These are phyloP conservation scores for Scedosporium minutisporum DNA, from an alignment of 2,329 filamentous ascomycete genomes.

Conservation along the genomic window DNA sequence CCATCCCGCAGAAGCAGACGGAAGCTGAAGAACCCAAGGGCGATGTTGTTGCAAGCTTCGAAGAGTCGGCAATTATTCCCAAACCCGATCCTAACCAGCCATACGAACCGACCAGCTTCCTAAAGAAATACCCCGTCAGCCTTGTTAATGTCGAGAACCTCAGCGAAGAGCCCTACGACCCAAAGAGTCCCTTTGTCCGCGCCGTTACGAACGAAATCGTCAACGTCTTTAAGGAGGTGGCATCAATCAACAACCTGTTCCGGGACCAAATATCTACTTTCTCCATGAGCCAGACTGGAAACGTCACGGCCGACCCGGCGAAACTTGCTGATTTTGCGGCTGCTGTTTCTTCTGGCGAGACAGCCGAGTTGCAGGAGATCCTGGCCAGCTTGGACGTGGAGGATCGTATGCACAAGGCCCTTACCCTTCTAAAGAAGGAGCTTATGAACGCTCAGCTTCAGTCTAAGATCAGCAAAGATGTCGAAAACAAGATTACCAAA, in stretches of 20 bases:
- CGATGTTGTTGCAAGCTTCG: slow-evolving; percentile 94
- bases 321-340: slow-evolving; percentile 96
- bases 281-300: slow-evolving; percentile 88
- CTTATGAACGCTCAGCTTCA: slow-evolving; percentile 96
- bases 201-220: slow-evolving; percentile 96
- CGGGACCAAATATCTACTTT: slow-evolving; percentile 96
- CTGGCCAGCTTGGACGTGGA: slow-evolving; percentile 84
- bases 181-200: slow-evolving; percentile 78
- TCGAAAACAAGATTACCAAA: slow-evolving; percentile 95
- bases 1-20: slow-evolving; percentile 43
- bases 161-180: slow-evolving; percentile 77
- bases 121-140: slow-evolving; percentile 85
- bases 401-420: slow-evolving; percentile 80
- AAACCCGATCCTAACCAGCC: slow-evolving; percentile 43
- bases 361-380: slow-evolving; percentile 85
- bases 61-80: slow-evolving; percentile 63
- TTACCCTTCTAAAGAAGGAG: slow-evolving; percentile 93
- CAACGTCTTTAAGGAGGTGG: slow-evolving; percentile 97
- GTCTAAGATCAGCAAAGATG: slow-evolving; percentile 95
- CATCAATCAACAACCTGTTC: slow-evolving; percentile 87
- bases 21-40: slow-evolving; percentile 69
- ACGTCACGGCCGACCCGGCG: slow-evolving; percentile 87
- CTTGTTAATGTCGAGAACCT: slow-evolving; percentile 94
- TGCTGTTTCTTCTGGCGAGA: slow-evolving; percentile 88
- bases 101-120: slow-evolving; percentile 83